Percentiles rank a stretch among this genome's conserved stretches.
phyloP scores from a whole-genome alignment of 2,329 filamentous ascomycete genomes.

The Hypoxylon sp. region DNA sequence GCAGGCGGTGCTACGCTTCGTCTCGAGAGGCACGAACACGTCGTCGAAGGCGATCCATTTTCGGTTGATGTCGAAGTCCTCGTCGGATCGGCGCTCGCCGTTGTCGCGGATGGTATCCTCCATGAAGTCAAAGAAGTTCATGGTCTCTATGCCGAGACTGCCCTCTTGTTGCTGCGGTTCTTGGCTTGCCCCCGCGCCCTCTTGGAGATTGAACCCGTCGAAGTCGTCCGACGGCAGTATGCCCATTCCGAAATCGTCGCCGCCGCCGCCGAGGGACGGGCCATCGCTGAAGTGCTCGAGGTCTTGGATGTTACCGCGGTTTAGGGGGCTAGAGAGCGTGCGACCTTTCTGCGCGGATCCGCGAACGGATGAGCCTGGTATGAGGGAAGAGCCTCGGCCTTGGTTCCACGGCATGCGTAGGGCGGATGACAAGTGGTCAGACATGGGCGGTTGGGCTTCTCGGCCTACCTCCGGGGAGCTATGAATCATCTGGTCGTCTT shows the following conservation, averaged over 20 bases:
- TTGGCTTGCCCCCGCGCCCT: neutral
- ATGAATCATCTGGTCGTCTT: constrained; percentile 26
- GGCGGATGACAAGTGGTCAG: constrained; percentile 68
- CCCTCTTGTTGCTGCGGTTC: constrained; percentile 20
- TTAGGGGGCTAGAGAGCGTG: constrained; percentile 54
- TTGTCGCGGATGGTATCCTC: constrained; percentile 47
- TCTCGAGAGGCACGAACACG: constrained; percentile 66
- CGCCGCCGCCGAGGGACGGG: constrained; percentile 42
- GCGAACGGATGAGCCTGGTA: constrained; percentile 58
- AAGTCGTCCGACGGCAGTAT: constrained; percentile 44
- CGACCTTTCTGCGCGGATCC: constrained; percentile 53
- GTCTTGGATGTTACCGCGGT: constrained; percentile 49
- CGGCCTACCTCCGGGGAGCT: constrained; percentile 45
- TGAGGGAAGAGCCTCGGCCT: constrained; percentile 55
- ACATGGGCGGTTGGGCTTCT: constrained; percentile 70
- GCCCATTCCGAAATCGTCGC: constrained; percentile 45
- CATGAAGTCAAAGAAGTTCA: constrained; percentile 57
- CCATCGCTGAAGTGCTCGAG: constrained; percentile 60
- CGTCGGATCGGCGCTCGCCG: constrained; percentile 43
- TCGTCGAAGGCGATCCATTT: constrained; percentile 72
- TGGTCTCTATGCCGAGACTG: constrained; percentile 55
- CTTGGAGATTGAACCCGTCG: constrained; percentile 45
- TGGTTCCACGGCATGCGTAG: constrained; percentile 62
- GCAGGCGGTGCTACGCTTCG: constrained; percentile 70
- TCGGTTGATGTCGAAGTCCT: constrained; percentile 45